Evolutionary conservation across 2,329 filamentous ascomycete genomes (phyloP), one percentile per base, ranked within the genome.

Genomic region (Colletotrichum costaricense): DNA sequence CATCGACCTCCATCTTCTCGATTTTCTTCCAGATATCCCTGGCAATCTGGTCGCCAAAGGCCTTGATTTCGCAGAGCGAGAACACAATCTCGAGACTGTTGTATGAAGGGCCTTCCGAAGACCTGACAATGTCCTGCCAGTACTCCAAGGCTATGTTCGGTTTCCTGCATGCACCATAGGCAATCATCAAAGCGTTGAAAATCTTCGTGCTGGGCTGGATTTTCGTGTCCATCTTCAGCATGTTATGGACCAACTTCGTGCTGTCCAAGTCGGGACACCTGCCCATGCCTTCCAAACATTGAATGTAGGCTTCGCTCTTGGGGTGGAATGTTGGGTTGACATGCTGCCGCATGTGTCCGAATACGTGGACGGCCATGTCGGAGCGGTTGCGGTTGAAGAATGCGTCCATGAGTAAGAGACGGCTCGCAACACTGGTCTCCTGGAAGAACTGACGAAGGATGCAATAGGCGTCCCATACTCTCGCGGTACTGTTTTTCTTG

Each of bases 301-400:
- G 84, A 4, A 94, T 88, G 79, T 99, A 99, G 5, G 93, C 93
- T 57, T 94, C 91, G 11, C 89, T 82, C 3, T 87, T 92, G 0
- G 97, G 95, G 1, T 93, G 90, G 26, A 90, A 89, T 1, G 85
- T 83, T 3, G 84, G 84, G 70, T 92, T 90, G 28, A 88, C 87
- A 75, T 95, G 92, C 63, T 93, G 89, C n/a, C 95, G 93, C 95
- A 98, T 98, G 80, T 98, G 94, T 16, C 94, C 94, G 82, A 99
- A 98, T 42, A 97, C 91, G 74, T 95, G 88, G 59, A 91, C 91
- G 3, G 94, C 95, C 89, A 98, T 95, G 78, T 98, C 95, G 14
- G 94, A 88, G 12, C 95, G 91, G 33, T 90, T 88, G 52, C 95
- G 92, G 8, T 88, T 84, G 79, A 97, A 97, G 83, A 98, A 98